These are phyloP conservation scores for Neurospora sp. DNA, from an alignment of 495 filamentous ascomycete genomes.

Conservation along the genomic window DNA sequence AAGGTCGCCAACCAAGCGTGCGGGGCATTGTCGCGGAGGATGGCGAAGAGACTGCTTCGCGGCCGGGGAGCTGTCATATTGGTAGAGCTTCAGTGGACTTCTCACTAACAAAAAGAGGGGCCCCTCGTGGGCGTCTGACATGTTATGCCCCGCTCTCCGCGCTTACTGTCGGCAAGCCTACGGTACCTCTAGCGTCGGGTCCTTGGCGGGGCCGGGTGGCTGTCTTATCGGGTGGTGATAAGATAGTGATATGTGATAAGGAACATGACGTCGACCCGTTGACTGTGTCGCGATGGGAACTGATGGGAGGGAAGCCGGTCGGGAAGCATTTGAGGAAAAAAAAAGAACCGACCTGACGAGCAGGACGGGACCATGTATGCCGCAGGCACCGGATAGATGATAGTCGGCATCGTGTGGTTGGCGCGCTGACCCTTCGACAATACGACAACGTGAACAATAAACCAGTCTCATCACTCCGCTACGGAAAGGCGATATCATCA, in stretches of 20 bases:
- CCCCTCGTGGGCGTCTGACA: neutral
- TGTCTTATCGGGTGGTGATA: neutral
- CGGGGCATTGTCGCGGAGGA: constrained; percentile 24
- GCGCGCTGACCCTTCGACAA: too few relatives aligned
- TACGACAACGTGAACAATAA: too few relatives aligned
- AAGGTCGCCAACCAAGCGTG: constrained; percentile 26
- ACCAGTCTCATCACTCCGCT: too few relatives aligned
- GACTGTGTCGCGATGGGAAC: neutral
- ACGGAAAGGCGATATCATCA: too few relatives aligned
- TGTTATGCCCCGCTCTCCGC: neutral
- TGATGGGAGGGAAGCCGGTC: neutral
- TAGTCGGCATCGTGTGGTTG: too few relatives aligned
- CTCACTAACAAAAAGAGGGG: neutral
- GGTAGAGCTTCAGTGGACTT: neutral
- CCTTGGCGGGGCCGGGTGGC: neutral
- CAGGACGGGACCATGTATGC: too few relatives aligned
- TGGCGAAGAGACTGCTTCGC: neutral
- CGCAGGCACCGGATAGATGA: too few relatives aligned
- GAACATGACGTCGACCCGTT: neutral
- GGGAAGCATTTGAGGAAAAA: too few relatives aligned
- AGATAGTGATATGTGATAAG: neutral
- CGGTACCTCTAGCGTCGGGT: neutral
- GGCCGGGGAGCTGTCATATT: neutral
- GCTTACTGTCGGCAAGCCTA: neutral
- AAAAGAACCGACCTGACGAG: too few relatives aligned